These are phyloP conservation scores for Leccinum olivaceopallidum DNA, from an alignment of 768 basidiomycete genomes.

Conservation along the genomic window DNA sequence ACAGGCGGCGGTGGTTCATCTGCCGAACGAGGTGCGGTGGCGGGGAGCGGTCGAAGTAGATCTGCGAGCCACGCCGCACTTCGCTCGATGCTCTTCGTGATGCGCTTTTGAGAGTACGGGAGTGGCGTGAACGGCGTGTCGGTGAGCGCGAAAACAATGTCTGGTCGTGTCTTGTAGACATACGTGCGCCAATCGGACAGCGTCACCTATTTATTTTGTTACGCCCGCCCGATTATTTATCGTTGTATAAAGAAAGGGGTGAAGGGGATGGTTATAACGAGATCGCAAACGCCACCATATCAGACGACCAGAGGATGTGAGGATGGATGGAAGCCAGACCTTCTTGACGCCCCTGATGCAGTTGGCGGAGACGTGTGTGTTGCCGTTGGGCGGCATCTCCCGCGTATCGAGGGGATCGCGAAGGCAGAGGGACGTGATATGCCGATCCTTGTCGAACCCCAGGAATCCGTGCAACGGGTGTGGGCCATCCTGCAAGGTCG, in stretches of 20 bases:
- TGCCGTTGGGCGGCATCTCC: slow-evolving; percentile 75
- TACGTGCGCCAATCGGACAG: slow-evolving; percentile 57
- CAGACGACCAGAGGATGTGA: background rate
- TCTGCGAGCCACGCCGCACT: slow-evolving; percentile 62
- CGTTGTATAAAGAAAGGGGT: background rate
- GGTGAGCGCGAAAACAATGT: slow-evolving; percentile 68
- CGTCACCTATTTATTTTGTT: slow-evolving; percentile 43
- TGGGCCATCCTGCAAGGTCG: slow-evolving; percentile 53
- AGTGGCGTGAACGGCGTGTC: slow-evolving; percentile 68
- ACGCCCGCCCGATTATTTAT: background rate
- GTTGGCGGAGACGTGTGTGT: slow-evolving; percentile 51
- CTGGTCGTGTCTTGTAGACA: slow-evolving; percentile 55
- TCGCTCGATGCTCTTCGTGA: slow-evolving; percentile 74
- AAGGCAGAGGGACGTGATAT: slow-evolving; percentile 59
- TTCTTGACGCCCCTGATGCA: slow-evolving; percentile 72
- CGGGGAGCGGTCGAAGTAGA: slow-evolving; percentile 41
- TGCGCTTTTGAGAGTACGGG: slow-evolving; percentile 75
- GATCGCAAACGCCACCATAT: background rate
- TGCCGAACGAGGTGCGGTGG: background rate
- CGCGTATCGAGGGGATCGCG: slow-evolving; percentile 65
- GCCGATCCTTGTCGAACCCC: slow-evolving; percentile 48
- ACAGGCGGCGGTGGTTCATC: background rate
- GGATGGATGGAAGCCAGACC: slow-evolving; percentile 39
- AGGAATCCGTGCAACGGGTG: slow-evolving; percentile 66
- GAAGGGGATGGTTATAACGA: background rate